phyloP scores from a whole-genome alignment of 495 filamentous ascomycete genomes.

The Margaritispora aquatica region DNA sequence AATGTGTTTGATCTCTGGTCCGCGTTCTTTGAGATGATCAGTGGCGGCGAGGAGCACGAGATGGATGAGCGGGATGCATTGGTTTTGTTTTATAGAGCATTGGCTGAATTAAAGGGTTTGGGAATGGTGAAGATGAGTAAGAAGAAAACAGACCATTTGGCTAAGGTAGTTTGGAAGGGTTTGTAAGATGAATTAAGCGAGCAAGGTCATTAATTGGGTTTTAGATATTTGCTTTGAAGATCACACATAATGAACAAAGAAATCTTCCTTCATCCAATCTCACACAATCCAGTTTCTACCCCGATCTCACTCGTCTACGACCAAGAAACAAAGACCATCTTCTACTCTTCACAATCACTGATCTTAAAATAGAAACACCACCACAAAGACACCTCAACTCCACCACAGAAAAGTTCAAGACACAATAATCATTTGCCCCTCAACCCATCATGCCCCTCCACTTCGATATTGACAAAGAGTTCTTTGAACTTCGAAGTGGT shows the following conservation, averaged over 20 bases:
- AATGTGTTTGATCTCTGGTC: slow-evolving; percentile 89
- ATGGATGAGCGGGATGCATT: slow-evolving; percentile 48
- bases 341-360: not conserved
- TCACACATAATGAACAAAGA: not conserved
- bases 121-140: slow-evolving; percentile 84
- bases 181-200: slow-evolving; percentile 7
- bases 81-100: slow-evolving; percentile 69
- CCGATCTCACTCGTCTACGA: not conserved
- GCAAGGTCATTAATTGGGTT: not conserved
- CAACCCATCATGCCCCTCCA: no score
- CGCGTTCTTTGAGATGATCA: slow-evolving; percentile 73
- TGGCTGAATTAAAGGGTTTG: slow-evolving; percentile 79
- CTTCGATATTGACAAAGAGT: no score
- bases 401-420: not conserved
- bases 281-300: no score
- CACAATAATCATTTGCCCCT: no score
- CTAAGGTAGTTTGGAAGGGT: slow-evolving; percentile 51
- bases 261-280: not conserved
- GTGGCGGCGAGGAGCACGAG: slow-evolving; percentile 50
- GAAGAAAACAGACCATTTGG: slow-evolving; percentile 87
- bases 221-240: not conserved
- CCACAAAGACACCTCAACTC: not conserved
- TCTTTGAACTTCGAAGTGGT: no score
- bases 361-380: not conserved
- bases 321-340: not conserved